Base-by-base conservation (phyloP, 805 yeast genomes). In the Suhomyces sp. region DNA sequence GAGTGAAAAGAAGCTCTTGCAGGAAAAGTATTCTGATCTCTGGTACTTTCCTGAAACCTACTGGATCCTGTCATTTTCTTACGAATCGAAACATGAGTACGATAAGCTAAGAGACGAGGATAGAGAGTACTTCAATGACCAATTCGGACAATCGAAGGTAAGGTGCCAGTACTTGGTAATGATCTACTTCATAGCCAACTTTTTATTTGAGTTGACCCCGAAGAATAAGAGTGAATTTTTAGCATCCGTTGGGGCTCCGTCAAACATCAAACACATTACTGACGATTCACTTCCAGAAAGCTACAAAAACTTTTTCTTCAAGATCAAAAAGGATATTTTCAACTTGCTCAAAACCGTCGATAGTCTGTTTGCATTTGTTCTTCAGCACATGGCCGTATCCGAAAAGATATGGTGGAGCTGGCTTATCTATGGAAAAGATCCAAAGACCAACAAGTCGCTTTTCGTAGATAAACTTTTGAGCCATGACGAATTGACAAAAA, bases 341-440 rank as follows among this genome's bases (percentile, higher is more conserved):
- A 57, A 53, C 8, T 54, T 56, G 22, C 57, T 64, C 29, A 60
- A 68, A 13, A 26, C 47, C 1, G 57, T 62, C 45, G 75, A 74
- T 50, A 17, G 55, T 5, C 68, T 60, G 38, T 64, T 69, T 52
- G 58, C 68, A 13, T 64, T 58, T 35, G 51, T 71, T 46, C 53
- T 73, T 10, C 70, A 63, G 48, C 67, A 64, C 15, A 41, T 73
- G 31, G 54, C 61, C 0, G 46, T 56, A 1, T 57, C 69, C 1
- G 80, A 76, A 48, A 62, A 62, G 27, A 51, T 58, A 23, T 73
- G 78, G 79, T 70, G 74, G 74, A 67, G 66, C 6, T 74, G 77
- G 76, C 61, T 75, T 22, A 58, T 74, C 4, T 67, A 70, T 54
- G 72, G 73, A 8, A 73, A 74, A 48, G 73, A 70, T 46, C 57